phyloP scores from a whole-genome alignment of 177 flowering plant genomes.

The Telopea speciosissima region DNA sequence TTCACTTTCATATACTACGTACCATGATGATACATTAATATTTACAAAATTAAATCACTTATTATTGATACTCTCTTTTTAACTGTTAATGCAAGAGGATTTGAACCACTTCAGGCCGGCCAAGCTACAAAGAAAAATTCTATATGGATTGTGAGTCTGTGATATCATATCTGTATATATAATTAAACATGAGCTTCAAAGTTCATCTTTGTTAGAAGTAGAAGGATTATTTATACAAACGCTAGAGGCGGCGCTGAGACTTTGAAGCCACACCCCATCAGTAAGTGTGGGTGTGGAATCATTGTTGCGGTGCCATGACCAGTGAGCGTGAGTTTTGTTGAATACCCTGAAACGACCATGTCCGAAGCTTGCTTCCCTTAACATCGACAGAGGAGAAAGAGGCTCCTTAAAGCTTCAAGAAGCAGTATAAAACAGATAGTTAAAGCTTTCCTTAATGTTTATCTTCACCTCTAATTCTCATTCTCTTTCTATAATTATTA shows the following conservation, averaged over 20 bases:
- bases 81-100: too few species aligned
- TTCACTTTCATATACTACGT: too few species aligned
- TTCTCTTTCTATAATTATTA: too few species aligned
- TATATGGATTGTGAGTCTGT: too few species aligned
- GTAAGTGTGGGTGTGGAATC: slow-evolving; percentile 34
- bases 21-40: too few species aligned
- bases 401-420: slow-evolving; percentile 23
- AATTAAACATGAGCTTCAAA: slow-evolving; percentile 19
- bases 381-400: slow-evolving; percentile 17
- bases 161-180: too few species aligned
- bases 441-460: neutral
- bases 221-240: slow-evolving; percentile 6
- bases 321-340: slow-evolving; percentile 60
- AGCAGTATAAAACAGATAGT: too few species aligned
- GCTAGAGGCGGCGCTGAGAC: slow-evolving; percentile 20
- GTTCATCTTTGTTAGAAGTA: slow-evolving; percentile 28
- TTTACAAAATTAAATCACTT: too few species aligned
- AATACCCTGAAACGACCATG: slow-evolving; percentile 53
- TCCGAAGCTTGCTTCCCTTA: slow-evolving; percentile 33
- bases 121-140: too few species aligned
- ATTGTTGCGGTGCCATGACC: slow-evolving; percentile 86
- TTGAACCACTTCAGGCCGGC: too few species aligned
- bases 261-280: slow-evolving; percentile 55
- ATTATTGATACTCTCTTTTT: too few species aligned
- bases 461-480: too few species aligned